Percentiles rank a stretch among this genome's conserved stretches.
Evolutionary conservation across 2,329 filamentous ascomycete species (phyloP).

Genomic region (Penicillium sp.): DNA sequence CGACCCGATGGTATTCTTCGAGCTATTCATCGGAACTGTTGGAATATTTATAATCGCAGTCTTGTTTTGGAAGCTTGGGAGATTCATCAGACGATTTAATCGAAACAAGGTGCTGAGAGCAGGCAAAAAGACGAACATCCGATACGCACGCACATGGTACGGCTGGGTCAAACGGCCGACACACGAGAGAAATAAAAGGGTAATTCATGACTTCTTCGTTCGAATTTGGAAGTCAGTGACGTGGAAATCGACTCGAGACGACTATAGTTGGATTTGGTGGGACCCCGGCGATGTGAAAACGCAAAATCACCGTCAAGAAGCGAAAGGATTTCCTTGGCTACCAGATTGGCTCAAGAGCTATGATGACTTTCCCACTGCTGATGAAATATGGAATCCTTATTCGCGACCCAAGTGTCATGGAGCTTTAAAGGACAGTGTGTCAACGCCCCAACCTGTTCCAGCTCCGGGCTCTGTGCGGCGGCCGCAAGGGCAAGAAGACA

Average conservation of each 20-base stretch:
- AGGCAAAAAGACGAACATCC: conserved; percentile 31
- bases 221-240: conserved; percentile 26
- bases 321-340: conserved; percentile 21
- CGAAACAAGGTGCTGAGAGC: conserved; percentile 31
- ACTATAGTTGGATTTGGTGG: conserved; percentile 45
- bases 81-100: conserved; percentile 37
- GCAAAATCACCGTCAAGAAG: conserved; percentile 19
- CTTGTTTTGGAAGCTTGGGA: conserved; percentile 40
- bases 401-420: conserved; percentile 6
- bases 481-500: not conserved
- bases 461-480: not conserved
- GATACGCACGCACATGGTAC: conserved; percentile 44
- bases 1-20: conserved; percentile 29
- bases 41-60: conserved; percentile 39
- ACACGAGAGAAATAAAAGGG: conserved; percentile 30
- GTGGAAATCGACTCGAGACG: conserved; percentile 35
- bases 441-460: not conserved
- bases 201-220: conserved; percentile 18
- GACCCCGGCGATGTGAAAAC: conserved; percentile 31
- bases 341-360: conserved; percentile 28
- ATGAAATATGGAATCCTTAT: conserved; percentile 28
- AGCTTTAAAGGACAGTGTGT: not conserved
- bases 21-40: conserved; percentile 37
- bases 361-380: conserved; percentile 22
- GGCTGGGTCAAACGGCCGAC: conserved; percentile 39